Conservation (phyloP, 139 green algal genomes). For the Chlamydomonas sp. region DNA sequence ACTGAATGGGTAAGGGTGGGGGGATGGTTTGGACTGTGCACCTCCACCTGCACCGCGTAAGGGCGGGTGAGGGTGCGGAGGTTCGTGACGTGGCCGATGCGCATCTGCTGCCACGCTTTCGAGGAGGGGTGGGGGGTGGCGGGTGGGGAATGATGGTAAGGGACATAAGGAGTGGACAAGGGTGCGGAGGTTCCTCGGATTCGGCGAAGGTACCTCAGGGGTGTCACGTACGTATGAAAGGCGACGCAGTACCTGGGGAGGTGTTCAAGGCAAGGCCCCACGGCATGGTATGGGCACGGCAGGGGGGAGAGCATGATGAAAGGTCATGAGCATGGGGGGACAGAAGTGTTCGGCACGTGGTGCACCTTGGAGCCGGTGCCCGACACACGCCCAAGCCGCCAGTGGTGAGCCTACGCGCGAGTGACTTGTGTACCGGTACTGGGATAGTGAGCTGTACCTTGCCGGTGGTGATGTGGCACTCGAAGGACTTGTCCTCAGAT, state of each 20-base stretch:
- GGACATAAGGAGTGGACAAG: not conserved
- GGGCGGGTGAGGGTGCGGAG: too few species aligned
- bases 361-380: not conserved
- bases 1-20: too few species aligned
- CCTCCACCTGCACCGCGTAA: too few species aligned
- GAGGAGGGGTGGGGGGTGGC: too few species aligned
- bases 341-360: not conserved
- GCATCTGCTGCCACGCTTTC: too few species aligned
- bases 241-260: not conserved
- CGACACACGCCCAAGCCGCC: not conserved
- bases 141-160: too few species aligned
- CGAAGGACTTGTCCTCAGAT: slow-evolving; percentile 29
- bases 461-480: slow-evolving; percentile 32
- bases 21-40: too few species aligned
- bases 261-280: not conserved
- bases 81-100: too few species aligned
- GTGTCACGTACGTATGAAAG: not conserved
- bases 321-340: not conserved
- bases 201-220: not conserved
- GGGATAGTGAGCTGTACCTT: slow-evolving; percentile 8
- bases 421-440: too few species aligned
- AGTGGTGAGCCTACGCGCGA: too few species aligned
- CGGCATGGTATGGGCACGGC: not conserved
- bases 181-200: not conserved
- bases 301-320: not conserved